Evolutionary conservation across 441 rosid genomes (phyloP), one percentile per base, ranked within the genome.

Genomic region (Gossypium gossypioides): DNA sequence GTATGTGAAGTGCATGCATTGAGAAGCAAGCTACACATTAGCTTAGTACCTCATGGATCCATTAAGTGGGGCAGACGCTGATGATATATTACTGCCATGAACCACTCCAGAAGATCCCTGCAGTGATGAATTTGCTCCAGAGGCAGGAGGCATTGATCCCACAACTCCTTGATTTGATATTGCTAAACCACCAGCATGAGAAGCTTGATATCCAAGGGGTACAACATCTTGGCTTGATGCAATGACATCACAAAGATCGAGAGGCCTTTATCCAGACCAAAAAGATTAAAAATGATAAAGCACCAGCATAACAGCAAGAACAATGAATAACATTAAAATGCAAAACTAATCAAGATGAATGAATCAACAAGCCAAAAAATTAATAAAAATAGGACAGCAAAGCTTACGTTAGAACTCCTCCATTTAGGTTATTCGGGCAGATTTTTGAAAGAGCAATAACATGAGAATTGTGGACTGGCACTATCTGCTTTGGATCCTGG

Each of bases 401-500:
- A 46, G 76, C 98, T 88, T 88, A 96, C 98, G 89, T 88, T 73
- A 88, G 81, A 65, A 81, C 55, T 65, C 83, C 80, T 72, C 97
- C 98, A 84, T 85, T 91, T 65, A 79, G 84, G 86, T 89, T 91
- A 86, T 84, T 96, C 8, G 93, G 92, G 80, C 86, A 88, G 75
- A 81, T 91, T 87, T 93, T 93, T 74, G 93, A 84, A 61, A 96
- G 90, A 74, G 99, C 92, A 81, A 82, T 76, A 75, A 76, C 76
- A 75, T 93, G 99, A 80, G 99, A 96, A 84, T 81, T 83, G 85
- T 96, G 99, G 67, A 80, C 86, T 57, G 84, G 78, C 63, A 84
- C 85, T 65, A 84, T 79, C 82, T 87, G 93, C 81, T 86, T 86
- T 63, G 83, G 79, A 71, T 93, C 98, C 85, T 84, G 97, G 57